A percentile compares a stretch with the other conserved stretches of the same genome.
Evolutionary conservation across 1,139 yeast genomes (phyloP).

Genomic region (Candida sanyaensis): DNA sequence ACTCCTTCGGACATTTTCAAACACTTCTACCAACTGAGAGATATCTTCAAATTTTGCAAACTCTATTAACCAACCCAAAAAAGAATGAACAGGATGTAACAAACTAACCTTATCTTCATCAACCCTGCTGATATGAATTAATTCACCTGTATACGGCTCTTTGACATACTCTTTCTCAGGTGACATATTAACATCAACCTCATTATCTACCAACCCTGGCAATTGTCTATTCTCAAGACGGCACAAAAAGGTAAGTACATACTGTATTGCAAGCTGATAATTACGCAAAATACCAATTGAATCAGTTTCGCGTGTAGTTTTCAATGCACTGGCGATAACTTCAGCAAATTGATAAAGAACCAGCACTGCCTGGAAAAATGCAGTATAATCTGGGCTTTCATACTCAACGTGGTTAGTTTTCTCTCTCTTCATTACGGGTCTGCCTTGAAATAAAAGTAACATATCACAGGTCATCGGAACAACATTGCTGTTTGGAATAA

Average conservation of each 20-base stretch:
- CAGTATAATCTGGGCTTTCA: conserved; percentile 84
- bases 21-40: conserved; percentile 18
- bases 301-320: conserved; percentile 15
- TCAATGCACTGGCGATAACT: conserved; percentile 51
- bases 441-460: conserved; percentile 74
- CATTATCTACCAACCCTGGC: conserved; percentile 30
- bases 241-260: conserved; percentile 32
- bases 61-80: conserved; percentile 71
- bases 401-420: conserved; percentile 85
- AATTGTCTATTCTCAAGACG: conserved; percentile 30
- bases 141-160: conserved; percentile 25
- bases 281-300: neutral
- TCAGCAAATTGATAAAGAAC: conserved; percentile 68
- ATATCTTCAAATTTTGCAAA: conserved; percentile 36
- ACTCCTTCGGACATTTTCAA: conserved; percentile 12
- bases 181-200: conserved; percentile 28
- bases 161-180: conserved; percentile 17
- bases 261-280: conserved; percentile 28
- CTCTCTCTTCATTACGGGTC: conserved; percentile 75
- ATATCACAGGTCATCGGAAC: conserved; percentile 63
- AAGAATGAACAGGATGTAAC: conserved; percentile 79
- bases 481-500: conserved; percentile 33
- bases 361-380: conserved; percentile 76
- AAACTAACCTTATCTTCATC: conserved; percentile 59
- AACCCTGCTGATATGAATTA: conserved; percentile 26